Evolutionary conservation across 1,284 basidiomycete species (phyloP).

Genomic region (Moesziomyces sp.): DNA sequence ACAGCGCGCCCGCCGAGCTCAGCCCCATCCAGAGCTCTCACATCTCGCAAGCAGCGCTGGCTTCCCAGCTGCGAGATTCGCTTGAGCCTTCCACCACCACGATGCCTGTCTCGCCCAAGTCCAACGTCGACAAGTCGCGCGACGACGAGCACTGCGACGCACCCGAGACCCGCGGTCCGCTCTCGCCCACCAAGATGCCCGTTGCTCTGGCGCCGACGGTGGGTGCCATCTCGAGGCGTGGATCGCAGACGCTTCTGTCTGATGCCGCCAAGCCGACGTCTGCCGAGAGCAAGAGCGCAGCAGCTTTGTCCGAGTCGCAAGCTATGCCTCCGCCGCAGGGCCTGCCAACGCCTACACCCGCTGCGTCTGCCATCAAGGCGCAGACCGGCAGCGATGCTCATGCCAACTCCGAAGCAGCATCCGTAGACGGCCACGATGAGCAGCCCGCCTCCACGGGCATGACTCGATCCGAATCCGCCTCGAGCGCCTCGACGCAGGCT

Average conservation of each 20-base stretch:
- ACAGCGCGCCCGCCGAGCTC: slow-evolving; percentile 44
- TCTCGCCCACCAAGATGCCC: slow-evolving; percentile 44
- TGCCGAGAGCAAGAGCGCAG: neutral
- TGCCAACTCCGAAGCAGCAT: neutral
- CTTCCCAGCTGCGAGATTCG: slow-evolving; percentile 28
- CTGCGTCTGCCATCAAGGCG: slow-evolving; percentile 35
- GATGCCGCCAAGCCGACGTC: slow-evolving; percentile 5
- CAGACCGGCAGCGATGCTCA: slow-evolving; percentile 7
- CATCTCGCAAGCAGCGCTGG: slow-evolving; percentile 30
- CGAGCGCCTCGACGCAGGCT: slow-evolving; percentile 40
- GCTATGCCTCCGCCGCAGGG: slow-evolving; percentile 45
- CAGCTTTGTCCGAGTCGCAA: slow-evolving; percentile 4
- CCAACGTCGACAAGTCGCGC: neutral
- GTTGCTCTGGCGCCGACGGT: slow-evolving; percentile 39
- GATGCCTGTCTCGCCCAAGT: slow-evolving; percentile 5
- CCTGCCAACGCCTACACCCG: slow-evolving; percentile 29
- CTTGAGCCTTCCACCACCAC: slow-evolving; percentile 10
- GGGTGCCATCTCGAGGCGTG: slow-evolving; percentile 40
- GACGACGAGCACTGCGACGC: slow-evolving; percentile 28
- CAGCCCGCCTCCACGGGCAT: slow-evolving; percentile 22
- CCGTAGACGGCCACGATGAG: neutral
- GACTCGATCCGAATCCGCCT: slow-evolving; percentile 39
- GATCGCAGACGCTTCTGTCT: slow-evolving; percentile 32
- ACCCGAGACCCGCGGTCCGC: slow-evolving; percentile 37
- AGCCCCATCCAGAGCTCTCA: slow-evolving; percentile 38